phyloP scores from a whole-genome alignment of 345 rosid species.

The Corchorus olitorius region DNA sequence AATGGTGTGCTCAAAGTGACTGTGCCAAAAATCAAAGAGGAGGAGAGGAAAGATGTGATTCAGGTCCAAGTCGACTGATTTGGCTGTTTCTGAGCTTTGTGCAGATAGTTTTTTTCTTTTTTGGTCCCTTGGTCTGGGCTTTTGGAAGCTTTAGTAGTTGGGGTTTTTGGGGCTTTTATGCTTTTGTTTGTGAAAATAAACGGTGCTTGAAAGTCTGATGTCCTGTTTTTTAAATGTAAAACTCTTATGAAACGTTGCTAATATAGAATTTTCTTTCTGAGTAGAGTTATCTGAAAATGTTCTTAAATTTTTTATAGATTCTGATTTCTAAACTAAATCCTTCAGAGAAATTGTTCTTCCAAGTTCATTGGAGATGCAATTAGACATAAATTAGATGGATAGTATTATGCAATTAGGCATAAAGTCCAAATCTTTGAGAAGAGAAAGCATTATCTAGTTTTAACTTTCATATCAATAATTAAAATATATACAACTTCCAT shows the following conservation, averaged over 20 bases:
- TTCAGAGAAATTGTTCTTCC: too few relatives aligned
- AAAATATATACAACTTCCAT: too few relatives aligned
- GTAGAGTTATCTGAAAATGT: neutral
- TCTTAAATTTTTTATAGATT: neutral
- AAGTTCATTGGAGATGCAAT: too few relatives aligned
- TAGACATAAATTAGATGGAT: too few relatives aligned
- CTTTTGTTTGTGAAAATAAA: neutral
- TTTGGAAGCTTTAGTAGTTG: neutral
- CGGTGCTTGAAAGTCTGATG: neutral
- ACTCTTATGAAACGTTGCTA: neutral
- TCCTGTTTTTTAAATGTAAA: neutral
- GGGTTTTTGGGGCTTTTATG: neutral
- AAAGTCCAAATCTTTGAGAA: too few relatives aligned
- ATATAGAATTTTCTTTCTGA: neutral
- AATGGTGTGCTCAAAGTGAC: slow-evolving; percentile 75
- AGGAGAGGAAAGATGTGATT: slow-evolving; percentile 53
- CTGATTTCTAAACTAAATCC: neutral
- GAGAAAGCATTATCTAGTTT: too few relatives aligned
- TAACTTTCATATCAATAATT: too few relatives aligned
- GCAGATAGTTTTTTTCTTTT: neutral
- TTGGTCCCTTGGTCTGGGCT: neutral
- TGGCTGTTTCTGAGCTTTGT: neutral
- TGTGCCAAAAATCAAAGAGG: slow-evolving; percentile 76
- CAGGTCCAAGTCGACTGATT: slow-evolving; percentile 46
- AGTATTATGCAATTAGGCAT: too few relatives aligned